Percentiles rank a stretch among this genome's conserved stretches.
These are phyloP conservation scores for Cladochytrium replicatum DNA, from an alignment of 192 early-diverging fungal species.

Conservation along the genomic window DNA sequence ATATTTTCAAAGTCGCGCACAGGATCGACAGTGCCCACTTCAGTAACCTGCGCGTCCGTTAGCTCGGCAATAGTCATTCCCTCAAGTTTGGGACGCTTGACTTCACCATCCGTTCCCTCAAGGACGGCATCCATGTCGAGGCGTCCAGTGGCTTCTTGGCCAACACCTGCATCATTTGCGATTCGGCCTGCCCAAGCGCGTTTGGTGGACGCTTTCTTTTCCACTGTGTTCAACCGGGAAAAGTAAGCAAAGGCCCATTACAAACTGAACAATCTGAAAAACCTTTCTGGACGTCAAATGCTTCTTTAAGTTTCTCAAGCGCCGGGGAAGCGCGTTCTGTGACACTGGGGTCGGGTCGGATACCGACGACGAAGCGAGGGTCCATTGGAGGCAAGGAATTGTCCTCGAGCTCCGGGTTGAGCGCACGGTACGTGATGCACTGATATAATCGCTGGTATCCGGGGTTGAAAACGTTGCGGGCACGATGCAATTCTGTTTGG, in stretches of 20 bases:
- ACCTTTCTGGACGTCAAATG: constrained; percentile 50
- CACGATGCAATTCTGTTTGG: not conserved
- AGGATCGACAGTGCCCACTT: constrained; percentile 45
- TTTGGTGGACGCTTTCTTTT: constrained; percentile 7
- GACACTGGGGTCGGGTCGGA: constrained; percentile 32
- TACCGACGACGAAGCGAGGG: constrained; percentile 28
- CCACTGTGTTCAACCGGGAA: not conserved
- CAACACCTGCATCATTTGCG: not conserved
- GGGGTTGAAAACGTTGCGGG: constrained; percentile 48
- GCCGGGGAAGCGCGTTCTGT: constrained; percentile 28
- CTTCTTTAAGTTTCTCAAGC: constrained; percentile 28
- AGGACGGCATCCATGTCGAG: not conserved
- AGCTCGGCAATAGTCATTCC: constrained; percentile 25
- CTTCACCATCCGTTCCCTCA: constrained; percentile 5
- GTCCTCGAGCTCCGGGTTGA: constrained; percentile 36
- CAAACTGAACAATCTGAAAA: constrained; percentile 1
- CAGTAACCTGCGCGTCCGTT: constrained; percentile 18
- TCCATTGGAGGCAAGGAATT: constrained; percentile 41
- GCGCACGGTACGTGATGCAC: constrained; percentile 45
- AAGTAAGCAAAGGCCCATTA: not conserved
- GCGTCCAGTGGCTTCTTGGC: not conserved
- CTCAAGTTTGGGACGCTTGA: not conserved
- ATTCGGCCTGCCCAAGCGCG: constrained; percentile 10
- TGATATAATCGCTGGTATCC: constrained; percentile 42
- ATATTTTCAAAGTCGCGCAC: constrained; percentile 53